Conservation (phyloP, 495 filamentous ascomycete genomes). For the Tetracladium setigerum region DNA sequence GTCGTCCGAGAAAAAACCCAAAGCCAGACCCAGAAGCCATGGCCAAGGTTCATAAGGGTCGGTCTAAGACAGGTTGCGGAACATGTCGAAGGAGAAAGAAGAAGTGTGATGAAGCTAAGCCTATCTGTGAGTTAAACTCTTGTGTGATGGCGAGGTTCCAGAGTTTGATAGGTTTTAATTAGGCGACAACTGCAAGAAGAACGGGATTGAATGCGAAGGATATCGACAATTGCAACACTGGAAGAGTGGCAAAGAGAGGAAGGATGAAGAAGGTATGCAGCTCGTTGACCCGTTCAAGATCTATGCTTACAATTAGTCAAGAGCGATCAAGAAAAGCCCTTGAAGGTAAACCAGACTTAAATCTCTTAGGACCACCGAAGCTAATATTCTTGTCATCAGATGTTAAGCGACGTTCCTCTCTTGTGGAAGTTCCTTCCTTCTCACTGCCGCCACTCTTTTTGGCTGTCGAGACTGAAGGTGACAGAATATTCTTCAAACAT, state of each 20-base stretch:
- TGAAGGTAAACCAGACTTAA: no score
- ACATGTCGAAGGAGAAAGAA: conserved; percentile 90
- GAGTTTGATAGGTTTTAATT: background rate
- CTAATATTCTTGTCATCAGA: background rate
- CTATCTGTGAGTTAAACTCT: conserved; percentile 54
- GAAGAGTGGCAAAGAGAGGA: conserved; percentile 70
- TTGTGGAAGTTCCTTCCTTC: no score
- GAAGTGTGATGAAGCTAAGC: conserved; percentile 96
- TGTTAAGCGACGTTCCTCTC: no score
- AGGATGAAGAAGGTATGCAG: conserved; percentile 58
- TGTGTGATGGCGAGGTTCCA: background rate
- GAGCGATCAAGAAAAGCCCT: no score
- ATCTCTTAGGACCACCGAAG: no score
- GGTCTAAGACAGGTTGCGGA: conserved; percentile 90
- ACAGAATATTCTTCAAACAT: conserved; percentile 78
- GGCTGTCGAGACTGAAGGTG: conserved; percentile 78
- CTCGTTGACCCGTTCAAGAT: no score
- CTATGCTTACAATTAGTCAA: background rate
- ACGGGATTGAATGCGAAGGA: conserved; percentile 86
- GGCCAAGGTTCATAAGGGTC: conserved; percentile 70
- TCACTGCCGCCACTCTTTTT: conserved; percentile 73
- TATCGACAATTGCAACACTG: conserved; percentile 86
- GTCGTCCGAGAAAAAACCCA: conserved; percentile 80
- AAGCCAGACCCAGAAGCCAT: conserved; percentile 42
- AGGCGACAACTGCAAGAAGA: conserved; percentile 90